Base-by-base conservation (phyloP, 108 stramenopile species). In the Mayamaea pseudoterrestris region DNA sequence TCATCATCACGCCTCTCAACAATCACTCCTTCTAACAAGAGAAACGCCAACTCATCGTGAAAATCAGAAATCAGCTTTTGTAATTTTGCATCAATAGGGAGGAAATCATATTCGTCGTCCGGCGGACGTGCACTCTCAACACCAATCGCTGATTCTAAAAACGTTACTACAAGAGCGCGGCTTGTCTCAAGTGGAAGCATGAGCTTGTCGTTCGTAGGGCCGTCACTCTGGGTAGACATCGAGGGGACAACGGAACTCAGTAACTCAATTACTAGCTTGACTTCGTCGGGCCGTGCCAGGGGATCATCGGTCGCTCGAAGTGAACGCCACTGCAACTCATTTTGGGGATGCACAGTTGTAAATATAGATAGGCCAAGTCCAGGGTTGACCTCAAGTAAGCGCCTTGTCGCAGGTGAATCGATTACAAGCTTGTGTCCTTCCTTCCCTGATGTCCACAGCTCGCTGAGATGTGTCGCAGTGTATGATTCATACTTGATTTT, bases 401-500 rank as follows among this genome's bases (percentile, higher is more conserved):
- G 66, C 22, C 45, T 51, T 9, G 86, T 83, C 5, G 79, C 69
- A 0, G 70, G 45, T 12, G 81, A 81, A 5, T 47, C 44, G 8
- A 93, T 55, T 7, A 88, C 91, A 25, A 89, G 45, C 11, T 69
- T 58, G 34, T 80, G 70, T 30, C 59, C 81, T 27, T 56, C 41
- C 41, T 79, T 53, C 7, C 58, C 55, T 25, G 74, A 75, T 1
- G 61, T 41, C 86, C 86, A 93, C 22, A 93, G 47, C 43, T 93
- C 91, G 26, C 80, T 70, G 29, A 93, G 61, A 68, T 93, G 82
- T 0, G 83, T 70, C 0, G 80, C 82, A 11, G 76, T 60, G 48
- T 81, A 89, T n/a, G 78, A 78, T 20, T 85, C 91, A 48, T 76
- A 93, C 35, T 88, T 88, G 50, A 88, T 78, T 42, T 77, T 73